Evolutionary conservation across 768 basidiomycete species (phyloP).

Genomic region (Amanita fuliginea): DNA sequence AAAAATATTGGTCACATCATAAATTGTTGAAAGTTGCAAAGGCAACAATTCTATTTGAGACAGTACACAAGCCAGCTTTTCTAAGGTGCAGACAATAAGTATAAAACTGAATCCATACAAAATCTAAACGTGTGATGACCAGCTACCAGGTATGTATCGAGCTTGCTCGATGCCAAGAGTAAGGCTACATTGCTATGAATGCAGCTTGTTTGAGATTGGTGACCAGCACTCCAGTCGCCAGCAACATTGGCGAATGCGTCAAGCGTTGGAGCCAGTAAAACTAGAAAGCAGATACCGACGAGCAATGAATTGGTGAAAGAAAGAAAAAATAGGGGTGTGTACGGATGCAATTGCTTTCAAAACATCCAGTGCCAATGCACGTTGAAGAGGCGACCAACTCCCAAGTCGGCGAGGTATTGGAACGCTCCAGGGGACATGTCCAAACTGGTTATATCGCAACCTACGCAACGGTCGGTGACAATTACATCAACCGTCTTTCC

Average conservation of each 20-base stretch:
- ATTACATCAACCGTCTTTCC: conserved; percentile 37
- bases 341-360: conserved; percentile 8
- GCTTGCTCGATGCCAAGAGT: not conserved
- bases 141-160: not conserved
- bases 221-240: conserved; percentile 11
- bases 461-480: conserved; percentile 54
- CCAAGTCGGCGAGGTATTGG: conserved; percentile 25
- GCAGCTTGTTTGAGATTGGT: conserved; percentile 10
- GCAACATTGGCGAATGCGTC: conserved; percentile 15
- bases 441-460: conserved; percentile 38
- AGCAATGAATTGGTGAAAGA: conserved; percentile 9
- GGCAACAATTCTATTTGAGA: conserved; percentile 1
- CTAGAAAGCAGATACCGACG: not conserved
- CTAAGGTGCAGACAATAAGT: not conserved
- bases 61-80: conserved; percentile 1
- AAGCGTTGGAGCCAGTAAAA: conserved; percentile 13
- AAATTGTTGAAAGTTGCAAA: not conserved
- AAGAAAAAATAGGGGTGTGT: conserved; percentile 4
- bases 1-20: conserved; percentile 28
- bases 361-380: conserved; percentile 39
- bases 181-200: conserved; percentile 6
- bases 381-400: conserved; percentile 38
- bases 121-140: not conserved
- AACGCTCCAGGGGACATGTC: conserved; percentile 60
- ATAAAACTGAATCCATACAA: not conserved